Base-by-base conservation (phyloP, 2,329 filamentous ascomycete genomes). In the Ustulina deusta region DNA sequence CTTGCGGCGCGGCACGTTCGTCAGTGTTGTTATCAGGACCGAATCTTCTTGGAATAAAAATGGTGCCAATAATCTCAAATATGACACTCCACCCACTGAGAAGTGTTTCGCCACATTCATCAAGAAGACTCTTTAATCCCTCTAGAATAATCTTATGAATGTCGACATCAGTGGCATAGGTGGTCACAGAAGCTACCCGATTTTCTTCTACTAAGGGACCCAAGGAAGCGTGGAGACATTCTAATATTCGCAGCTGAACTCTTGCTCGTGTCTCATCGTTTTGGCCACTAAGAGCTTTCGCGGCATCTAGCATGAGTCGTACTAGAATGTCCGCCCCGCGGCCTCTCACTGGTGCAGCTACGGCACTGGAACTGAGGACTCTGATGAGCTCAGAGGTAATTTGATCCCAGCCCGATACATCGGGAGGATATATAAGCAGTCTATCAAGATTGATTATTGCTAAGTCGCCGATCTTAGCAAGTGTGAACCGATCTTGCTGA, bases 61-160 rank as follows among this genome's bases (percentile, higher is more conserved):
- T 92, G 74, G 90, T 94, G 70, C 90, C 89, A 70, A 98, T 91
- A 69, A 97, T 91, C 51, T 92, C 89, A 72, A 99, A 96, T 0
- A 93, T 90, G 56, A 93, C 87, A 55, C 91, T 88, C 96, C 96
- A 99, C 3, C 94, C 94, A 71, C 89, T 90, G 15, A 91, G 84
- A 6, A 98, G 85, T 0, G 89, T 90, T 76, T 99, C 94, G 9
- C 95, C 96, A 73, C 91, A 95, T 69, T 94, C 91, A 75, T 98
- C 95, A 1, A 99, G 85, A 22, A 97, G 88, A 63, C 86, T 90
- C 77, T 93, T 94, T 6, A 97, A 82, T 0, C 92, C 91, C 71
- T 97, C 93, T 1, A 97, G 85, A 27, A 93, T 85, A 61, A 92
- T 89, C 70, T 90, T 90, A 77, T 97, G 93, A 17, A 97, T 92